Conservation (phyloP, 352 stramenopile species). For the Phytophthora nicotianae region DNA sequence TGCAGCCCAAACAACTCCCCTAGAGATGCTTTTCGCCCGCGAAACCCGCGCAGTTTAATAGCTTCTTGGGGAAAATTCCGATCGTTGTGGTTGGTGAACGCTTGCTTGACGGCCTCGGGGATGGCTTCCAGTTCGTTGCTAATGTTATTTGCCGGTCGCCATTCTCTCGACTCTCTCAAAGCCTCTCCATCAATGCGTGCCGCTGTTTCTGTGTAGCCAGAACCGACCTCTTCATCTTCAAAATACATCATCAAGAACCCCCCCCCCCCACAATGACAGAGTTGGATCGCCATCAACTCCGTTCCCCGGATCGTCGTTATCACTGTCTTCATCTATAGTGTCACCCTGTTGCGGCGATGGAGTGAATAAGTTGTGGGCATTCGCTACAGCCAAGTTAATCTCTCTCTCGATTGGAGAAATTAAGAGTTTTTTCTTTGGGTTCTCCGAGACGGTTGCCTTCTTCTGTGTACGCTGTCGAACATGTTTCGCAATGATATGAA, state of each 20-base stretch:
- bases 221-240: not conserved
- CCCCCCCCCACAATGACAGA: not conserved
- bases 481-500: not conserved
- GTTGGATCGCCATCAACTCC: conserved; percentile 1
- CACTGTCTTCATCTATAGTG: not conserved
- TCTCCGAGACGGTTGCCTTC: not conserved
- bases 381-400: not conserved
- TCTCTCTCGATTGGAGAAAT: not conserved
- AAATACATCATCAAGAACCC: conserved; percentile 5
- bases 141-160: too few species aligned
- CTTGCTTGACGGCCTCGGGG: not conserved
- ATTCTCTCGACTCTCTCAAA: too few species aligned
- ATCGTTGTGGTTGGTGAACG: not conserved
- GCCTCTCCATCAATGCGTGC: too few species aligned
- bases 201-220: not conserved
- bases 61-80: not conserved
- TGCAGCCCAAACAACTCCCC: not conserved
- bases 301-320: conserved; percentile 3
- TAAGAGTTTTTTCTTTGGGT: not conserved
- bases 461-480: not conserved
- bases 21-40: not conserved
- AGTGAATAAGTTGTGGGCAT: not conserved
- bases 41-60: not conserved
- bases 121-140: not conserved
- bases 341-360: not conserved